Evolutionary conservation across 441 rosid species (phyloP).

Genomic region (Metrosideros polymorpha): DNA sequence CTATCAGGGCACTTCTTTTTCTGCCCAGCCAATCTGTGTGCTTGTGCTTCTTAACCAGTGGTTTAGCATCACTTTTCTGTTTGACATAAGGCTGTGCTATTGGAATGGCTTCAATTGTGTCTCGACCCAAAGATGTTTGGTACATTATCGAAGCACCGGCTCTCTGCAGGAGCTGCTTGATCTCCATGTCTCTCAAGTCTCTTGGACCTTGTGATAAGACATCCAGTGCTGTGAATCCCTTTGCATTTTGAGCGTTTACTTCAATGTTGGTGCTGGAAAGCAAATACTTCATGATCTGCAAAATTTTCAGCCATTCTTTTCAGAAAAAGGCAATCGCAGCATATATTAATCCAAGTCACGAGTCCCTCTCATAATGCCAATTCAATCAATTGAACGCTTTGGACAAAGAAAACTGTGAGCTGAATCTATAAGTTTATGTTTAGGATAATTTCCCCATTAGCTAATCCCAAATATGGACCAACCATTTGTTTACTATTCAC

Average conservation of each 20-base stretch:
- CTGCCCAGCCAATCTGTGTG: slow-evolving; percentile 5
- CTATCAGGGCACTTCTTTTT: slow-evolving; percentile 3
- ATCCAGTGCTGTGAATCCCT: background rate
- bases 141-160: background rate
- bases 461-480: background rate
- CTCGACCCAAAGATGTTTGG: background rate
- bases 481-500: background rate
- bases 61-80: background rate
- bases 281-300: slow-evolving; percentile 3
- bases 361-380: background rate
- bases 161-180: background rate
- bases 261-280: background rate
- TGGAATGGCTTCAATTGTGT: background rate
- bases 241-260: background rate
- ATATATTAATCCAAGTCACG: background rate
- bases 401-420: background rate
- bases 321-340: background rate
- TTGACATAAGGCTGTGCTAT: background rate
- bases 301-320: background rate
- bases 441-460: background rate
- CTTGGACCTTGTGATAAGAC: background rate
- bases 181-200: slow-evolving; percentile 4
- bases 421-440: background rate
- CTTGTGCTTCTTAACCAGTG: background rate
- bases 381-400: background rate